Evolutionary conservation across 768 basidiomycete species (phyloP), one percentile per base, ranked within the genome.

Genomic region (Agrocybe pediades): DNA sequence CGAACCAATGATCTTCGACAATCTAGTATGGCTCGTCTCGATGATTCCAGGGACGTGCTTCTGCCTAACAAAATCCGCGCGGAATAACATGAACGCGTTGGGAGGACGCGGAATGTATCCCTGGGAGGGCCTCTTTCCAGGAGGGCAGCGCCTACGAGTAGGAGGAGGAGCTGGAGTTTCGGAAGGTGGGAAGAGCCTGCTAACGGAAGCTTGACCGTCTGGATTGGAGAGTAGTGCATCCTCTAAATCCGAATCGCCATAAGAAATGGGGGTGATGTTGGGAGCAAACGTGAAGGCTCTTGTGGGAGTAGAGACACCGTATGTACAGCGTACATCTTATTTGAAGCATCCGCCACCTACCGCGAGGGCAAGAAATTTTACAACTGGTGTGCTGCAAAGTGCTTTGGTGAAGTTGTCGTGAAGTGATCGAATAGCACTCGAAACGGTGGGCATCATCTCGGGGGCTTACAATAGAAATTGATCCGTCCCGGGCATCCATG

Each of bases 41-140:
- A 91, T 86, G 19, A 80, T 83, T 16, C 87, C 85, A 1, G 88
- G 85, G 54, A 92, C 88, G 60, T 90, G 88, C 61, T 88, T 87
- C 62, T 82, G 86, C 62, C 85, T 79, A 59, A 91, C 87, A 70
- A 91, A 90, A 45, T 88, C 85, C 2, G 88, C 88, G 52, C 90
- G 84, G 76, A 91, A 92, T 59, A 92, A 79, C 76, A 92, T 92
- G 75, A 92, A 92, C 6, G 90, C 90, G 57, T 92, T 92, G 3
- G 89, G 87, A 0, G 90, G 90, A 21, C 90, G 81, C 1, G 90
- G 90, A 46, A 92, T 88, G 65, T 92, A 88, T 15, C 73, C 83
- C 54, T 69, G 78, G 41, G 49, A 51, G 20, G 30, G 47, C 2
- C 62, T 42, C 55, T 63, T 63, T n/a, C 62, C 62, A 1, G 62